Evolutionary conservation across 768 basidiomycete genomes (phyloP), one percentile per base, ranked within the genome.

Genomic region (Pluteus cervinus): DNA sequence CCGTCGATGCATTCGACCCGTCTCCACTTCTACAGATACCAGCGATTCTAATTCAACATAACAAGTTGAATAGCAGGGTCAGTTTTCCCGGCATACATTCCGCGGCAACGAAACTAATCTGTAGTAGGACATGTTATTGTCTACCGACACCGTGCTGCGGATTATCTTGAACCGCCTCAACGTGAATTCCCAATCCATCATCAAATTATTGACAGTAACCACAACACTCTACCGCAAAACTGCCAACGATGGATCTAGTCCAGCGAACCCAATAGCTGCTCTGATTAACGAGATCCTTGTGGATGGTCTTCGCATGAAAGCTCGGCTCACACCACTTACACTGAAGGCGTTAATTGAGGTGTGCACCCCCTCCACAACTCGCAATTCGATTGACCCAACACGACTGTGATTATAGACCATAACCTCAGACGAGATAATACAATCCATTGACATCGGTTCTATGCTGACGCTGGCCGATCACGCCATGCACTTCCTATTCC

Each of bases 141-240:
- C 70, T 46, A 49, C 70, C n/a, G 82, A 85, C 43, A 75, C 69
- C 3, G 61, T 78, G n/a, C 57, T 87, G 15, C 67, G 82, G 31
- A 65, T 69, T 2, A 56, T 66, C 10, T 49, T 83, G 34, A 63
- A 63, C 24, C 69, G 80, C 37, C 67, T 76, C 9, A 49, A 55
- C 29, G 65, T 82, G n/a, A 59, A 60, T 7, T 52, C 58, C 4
- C 44, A 52, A 17, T 64, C 62, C 35, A 51, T 85, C 16, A 61
- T 59, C 6, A 64, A 62, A 4, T 56, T 83, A 1, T 56, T 83
- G 17, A 49, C 69, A 23, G 71, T 71, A 17, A 71, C 72, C 7
- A 58, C 65, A 3, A 60, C 58, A 10, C 46, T 69, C 11, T 66
- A 66, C 41, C 63, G 69, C n/a, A 69, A 63, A 50, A 40, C 43